Percentiles rank a stretch among this genome's conserved stretches.
These are phyloP conservation scores for Umbelopsis sp. DNA, from an alignment of 192 early-diverging fungal genomes.

Conservation along the genomic window DNA sequence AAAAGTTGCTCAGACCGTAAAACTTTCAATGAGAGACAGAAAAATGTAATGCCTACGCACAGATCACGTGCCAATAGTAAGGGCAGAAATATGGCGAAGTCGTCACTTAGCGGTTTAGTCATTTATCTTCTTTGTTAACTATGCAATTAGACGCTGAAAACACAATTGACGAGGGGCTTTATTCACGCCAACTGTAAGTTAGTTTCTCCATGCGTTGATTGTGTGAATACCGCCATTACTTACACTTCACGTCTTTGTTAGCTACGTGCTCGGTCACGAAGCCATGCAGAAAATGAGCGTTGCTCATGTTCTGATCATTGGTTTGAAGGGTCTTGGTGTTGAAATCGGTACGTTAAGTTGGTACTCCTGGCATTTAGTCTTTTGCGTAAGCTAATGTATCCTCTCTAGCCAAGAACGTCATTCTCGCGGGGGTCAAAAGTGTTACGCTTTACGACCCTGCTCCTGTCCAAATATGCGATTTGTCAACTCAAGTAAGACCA, in stretches of 20 bases:
- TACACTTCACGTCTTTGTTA: conserved; percentile 38
- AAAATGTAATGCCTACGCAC: too few relatives aligned
- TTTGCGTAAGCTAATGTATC: not conserved
- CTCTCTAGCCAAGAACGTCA: conserved; percentile 89
- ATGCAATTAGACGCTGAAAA: conserved; percentile 48
- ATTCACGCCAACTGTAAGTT: conserved; percentile 97
- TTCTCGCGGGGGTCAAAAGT: conserved; percentile 98
- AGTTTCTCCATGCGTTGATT: not conserved
- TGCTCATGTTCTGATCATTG: conserved; percentile 96
- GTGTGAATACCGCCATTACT: not conserved
- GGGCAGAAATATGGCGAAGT: not conserved
- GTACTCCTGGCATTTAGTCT: not conserved
- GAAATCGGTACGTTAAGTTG: conserved; percentile 80
- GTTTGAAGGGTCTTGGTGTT: conserved; percentile 93
- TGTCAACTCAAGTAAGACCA: conserved; percentile 79
- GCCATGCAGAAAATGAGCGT: conserved; percentile 98
- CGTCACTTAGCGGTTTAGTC: not conserved
- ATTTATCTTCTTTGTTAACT: conserved; percentile 4
- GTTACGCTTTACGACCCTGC: conserved; percentile 92
- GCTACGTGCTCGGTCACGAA: conserved; percentile 89
- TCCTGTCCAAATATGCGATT: conserved; percentile 73
- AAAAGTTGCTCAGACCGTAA: not conserved
- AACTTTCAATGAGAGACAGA: not conserved
- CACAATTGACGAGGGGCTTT: conserved; percentile 93
- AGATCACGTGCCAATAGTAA: not conserved